phyloP scores from a whole-genome alignment of 208 protist species.

The Wallacemonas collosoma region DNA sequence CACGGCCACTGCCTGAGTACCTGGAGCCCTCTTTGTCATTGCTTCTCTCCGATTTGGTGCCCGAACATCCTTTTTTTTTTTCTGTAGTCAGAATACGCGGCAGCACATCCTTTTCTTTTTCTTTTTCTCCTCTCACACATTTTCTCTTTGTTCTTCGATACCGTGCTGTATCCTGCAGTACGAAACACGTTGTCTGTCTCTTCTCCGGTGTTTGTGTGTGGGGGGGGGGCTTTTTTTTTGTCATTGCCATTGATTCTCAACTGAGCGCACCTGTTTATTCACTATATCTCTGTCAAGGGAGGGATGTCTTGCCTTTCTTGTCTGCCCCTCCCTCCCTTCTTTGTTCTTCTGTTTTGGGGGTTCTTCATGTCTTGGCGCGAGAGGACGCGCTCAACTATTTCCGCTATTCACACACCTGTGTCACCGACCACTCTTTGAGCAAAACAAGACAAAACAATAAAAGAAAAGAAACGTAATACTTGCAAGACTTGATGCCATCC shows the following conservation, averaged over 20 bases:
- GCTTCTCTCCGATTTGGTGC: neutral
- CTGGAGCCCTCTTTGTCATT: neutral
- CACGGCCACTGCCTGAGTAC: neutral
- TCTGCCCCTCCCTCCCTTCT: neutral
- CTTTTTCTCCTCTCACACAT: neutral
- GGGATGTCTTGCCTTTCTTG: no score
- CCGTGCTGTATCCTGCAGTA: neutral
- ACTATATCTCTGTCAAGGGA: no score
- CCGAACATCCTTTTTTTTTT: constrained; percentile 2
- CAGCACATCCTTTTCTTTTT: constrained; percentile 11
- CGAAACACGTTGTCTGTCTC: constrained; percentile 7
- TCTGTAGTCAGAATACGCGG: neutral
- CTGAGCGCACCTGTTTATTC: neutral
- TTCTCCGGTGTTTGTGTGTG: constrained; percentile 15
- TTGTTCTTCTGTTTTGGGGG: neutral
- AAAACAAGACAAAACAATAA: neutral
- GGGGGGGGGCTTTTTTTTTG: neutral
- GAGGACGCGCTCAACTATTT: neutral
- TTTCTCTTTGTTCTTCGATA: constrained; percentile 17
- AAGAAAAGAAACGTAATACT: neutral
- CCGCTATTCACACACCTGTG: constrained; percentile 15
- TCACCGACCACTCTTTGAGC: constrained; percentile 1
- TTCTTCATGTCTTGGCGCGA: neutral
- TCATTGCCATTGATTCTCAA: neutral
- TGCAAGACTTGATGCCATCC: neutral